Evolutionary conservation across 2,329 filamentous ascomycete genomes (phyloP).

Genomic region (Sclerotinia spermophila): DNA sequence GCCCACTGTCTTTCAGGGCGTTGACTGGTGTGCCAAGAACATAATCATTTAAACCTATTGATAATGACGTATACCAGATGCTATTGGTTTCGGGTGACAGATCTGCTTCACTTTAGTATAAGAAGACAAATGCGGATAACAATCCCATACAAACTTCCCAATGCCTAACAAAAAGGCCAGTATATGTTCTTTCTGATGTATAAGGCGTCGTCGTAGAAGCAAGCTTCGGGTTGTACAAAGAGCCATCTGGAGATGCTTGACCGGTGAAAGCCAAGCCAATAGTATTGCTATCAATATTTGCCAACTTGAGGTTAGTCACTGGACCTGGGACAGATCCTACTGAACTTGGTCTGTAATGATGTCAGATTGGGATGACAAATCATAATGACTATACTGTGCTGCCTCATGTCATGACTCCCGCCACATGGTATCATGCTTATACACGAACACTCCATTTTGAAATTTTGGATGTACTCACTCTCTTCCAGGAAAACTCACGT

Average conservation of each 20-base stretch:
- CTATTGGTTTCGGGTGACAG: constrained; percentile 27
- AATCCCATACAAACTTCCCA: constrained; percentile 31
- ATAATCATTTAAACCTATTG: constrained; percentile 21
- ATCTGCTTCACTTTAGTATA: constrained; percentile 18
- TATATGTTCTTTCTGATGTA: constrained; percentile 26
- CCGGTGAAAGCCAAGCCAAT: constrained; percentile 25
- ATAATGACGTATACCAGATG: constrained; percentile 30
- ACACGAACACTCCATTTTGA: neutral
- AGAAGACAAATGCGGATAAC: neutral
- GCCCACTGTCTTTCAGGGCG: constrained; percentile 27
- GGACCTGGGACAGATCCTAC: constrained; percentile 28
- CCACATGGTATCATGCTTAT: no score
- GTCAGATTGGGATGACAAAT: constrained; percentile 10
- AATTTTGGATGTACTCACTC: constrained; percentile 20
- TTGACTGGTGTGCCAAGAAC: constrained; percentile 29
- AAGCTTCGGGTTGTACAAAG: constrained; percentile 27
- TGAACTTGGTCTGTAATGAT: constrained; percentile 20
- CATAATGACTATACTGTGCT: no score
- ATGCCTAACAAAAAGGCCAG: constrained; percentile 28
- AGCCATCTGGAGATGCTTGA: constrained; percentile 26
- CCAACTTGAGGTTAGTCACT: constrained; percentile 27
- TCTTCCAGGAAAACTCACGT: constrained; percentile 24
- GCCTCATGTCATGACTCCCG: no score
- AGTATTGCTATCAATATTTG: constrained; percentile 21
- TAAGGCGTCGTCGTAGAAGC: constrained; percentile 22